phyloP scores from a whole-genome alignment of 2,329 filamentous ascomycete species.

The Sporothrix luriei region DNA sequence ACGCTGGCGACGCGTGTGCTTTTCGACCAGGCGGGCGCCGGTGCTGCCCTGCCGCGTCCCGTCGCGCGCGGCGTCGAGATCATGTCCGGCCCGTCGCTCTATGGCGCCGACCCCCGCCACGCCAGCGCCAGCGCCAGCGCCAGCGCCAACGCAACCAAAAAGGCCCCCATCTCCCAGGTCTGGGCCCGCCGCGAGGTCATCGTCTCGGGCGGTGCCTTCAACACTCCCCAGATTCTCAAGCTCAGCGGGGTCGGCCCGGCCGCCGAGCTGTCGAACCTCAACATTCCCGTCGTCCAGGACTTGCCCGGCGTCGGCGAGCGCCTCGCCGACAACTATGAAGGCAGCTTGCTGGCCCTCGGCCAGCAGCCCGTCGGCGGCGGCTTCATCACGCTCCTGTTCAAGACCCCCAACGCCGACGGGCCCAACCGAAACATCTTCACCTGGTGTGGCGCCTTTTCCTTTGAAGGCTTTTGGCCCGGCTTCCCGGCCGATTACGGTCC shows the following conservation, averaged over 20 bases:
- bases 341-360: constrained; percentile 38
- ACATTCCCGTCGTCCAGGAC: constrained; percentile 42
- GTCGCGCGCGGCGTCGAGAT: constrained; percentile 41
- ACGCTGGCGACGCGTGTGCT: constrained; percentile 42
- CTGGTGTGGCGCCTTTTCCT: constrained; percentile 35
- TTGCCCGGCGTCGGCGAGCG: constrained; percentile 66
- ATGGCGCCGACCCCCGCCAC: constrained; percentile 46
- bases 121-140: constrained; percentile 32
- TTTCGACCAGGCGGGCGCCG: constrained; percentile 36
- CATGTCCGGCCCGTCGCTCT: constrained; percentile 44
- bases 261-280: constrained; percentile 44
- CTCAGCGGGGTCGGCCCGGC: constrained; percentile 50
- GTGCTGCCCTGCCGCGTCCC: constrained; percentile 43
- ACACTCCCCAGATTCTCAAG: constrained; percentile 52
- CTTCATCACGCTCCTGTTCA: constrained; percentile 34
- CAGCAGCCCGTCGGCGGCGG: constrained; percentile 34
- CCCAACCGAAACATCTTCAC: constrained; percentile 36
- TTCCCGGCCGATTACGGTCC: constrained; percentile 35
- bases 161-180: constrained; percentile 37
- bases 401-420: constrained; percentile 30
- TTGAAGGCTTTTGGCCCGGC: constrained; percentile 38
- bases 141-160: constrained; percentile 22
- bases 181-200: constrained; percentile 51
- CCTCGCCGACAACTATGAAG: constrained; percentile 58
- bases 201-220: constrained; percentile 52